Evolutionary conservation across 495 filamentous ascomycete species (phyloP).

Genomic region (Aspergillus coremiiformis): DNA sequence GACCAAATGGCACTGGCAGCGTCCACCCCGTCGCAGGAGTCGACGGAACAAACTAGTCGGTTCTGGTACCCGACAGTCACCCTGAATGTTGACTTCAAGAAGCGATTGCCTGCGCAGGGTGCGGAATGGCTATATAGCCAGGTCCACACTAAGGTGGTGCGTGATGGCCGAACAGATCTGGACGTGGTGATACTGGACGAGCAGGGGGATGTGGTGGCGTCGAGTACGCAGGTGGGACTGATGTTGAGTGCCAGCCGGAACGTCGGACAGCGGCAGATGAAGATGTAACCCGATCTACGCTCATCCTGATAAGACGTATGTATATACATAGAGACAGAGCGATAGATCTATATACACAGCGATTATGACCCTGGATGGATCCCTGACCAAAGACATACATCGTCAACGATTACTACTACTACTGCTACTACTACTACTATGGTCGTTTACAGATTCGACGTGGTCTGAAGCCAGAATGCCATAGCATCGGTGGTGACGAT

Average conservation of each 20-base stretch:
- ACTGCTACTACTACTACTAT: too few species aligned
- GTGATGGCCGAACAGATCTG: constrained; percentile 58
- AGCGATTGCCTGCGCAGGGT: constrained; percentile 48
- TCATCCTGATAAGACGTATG: constrained; percentile 5
- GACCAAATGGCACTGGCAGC: constrained; percentile 24
- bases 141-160: constrained; percentile 48
- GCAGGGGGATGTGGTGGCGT: constrained; percentile 49
- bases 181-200: constrained; percentile 56
- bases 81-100: constrained; percentile 62
- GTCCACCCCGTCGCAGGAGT: constrained; percentile 9
- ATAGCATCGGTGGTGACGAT: constrained; percentile 34
- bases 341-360: background rate
- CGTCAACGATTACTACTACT: background rate
- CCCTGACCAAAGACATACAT: background rate
- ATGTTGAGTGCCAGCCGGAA: constrained; percentile 51
- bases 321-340: constrained; percentile 3
- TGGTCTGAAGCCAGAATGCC: constrained; percentile 36
- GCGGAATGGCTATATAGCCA: constrained; percentile 60
- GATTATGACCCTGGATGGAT: background rate
- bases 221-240: constrained; percentile 56
- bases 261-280: constrained; percentile 31
- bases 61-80: constrained; percentile 78
- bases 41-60: constrained; percentile 19
- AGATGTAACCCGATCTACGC: constrained; percentile 20
- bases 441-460: constrained; percentile 11